These are phyloP conservation scores for Panus rudis DNA, from an alignment of 768 basidiomycete species.

Conservation along the genomic window DNA sequence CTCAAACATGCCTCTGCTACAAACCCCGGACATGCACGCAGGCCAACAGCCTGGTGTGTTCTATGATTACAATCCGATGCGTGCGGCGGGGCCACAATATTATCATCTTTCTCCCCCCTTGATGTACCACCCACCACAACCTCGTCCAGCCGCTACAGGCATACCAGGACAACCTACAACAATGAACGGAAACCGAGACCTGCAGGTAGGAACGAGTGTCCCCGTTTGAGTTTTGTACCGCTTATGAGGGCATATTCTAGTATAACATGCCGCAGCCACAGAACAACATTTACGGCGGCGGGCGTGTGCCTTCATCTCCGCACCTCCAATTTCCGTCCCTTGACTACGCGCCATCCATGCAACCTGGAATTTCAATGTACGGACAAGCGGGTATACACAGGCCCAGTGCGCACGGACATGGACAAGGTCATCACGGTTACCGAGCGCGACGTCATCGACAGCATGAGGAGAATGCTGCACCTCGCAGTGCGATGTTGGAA, in stretches of 20 bases:
- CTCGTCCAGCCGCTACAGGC: constrained; percentile 50
- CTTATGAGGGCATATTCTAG: constrained; percentile 33
- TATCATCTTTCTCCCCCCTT: constrained; percentile 56
- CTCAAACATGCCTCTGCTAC: constrained; percentile 34
- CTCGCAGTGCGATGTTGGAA: constrained; percentile 71
- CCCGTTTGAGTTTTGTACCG: constrained; percentile 24
- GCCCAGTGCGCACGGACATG: constrained; percentile 7
- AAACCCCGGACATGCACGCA: constrained; percentile 32
- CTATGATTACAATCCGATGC: constrained; percentile 48
- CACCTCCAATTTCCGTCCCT: constrained; percentile 38
- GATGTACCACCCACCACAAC: constrained; percentile 46
- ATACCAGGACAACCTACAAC: constrained; percentile 34
- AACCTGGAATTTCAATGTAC: constrained; percentile 39
- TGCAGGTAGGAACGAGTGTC: constrained; percentile 36
- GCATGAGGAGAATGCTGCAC: constrained; percentile 29
- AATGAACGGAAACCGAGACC: constrained; percentile 49
- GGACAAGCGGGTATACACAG: constrained; percentile 28
- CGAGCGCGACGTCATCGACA: constrained; percentile 38
- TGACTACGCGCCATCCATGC: constrained; percentile 43
- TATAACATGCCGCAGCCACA: constrained; percentile 27
- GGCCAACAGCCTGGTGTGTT: constrained; percentile 48
- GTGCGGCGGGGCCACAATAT: constrained; percentile 48
- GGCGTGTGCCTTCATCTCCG: constrained; percentile 37
- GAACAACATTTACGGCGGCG: constrained; percentile 34
- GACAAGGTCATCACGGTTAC: constrained; percentile 30